phyloP scores from a whole-genome alignment of 768 basidiomycete species.

The Pisolithus tinctorius region DNA sequence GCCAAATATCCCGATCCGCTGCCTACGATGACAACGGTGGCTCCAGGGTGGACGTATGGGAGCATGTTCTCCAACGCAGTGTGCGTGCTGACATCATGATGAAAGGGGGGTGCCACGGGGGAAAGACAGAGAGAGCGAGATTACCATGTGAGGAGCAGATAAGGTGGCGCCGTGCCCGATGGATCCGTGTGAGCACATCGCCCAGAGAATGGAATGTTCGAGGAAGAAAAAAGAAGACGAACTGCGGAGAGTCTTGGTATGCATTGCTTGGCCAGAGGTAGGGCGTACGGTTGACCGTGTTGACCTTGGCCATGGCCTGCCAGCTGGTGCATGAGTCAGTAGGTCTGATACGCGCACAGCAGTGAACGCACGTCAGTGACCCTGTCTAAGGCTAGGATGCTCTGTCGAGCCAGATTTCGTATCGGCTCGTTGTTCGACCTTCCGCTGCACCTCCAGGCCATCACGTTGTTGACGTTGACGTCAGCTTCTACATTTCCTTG shows the following conservation, averaged over 20 bases:
- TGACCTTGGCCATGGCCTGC: constrained; percentile 65
- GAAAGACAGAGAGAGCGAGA: not conserved
- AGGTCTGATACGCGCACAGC: not conserved
- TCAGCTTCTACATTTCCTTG: not conserved
- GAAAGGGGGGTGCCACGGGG: not conserved
- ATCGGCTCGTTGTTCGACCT: constrained; percentile 67
- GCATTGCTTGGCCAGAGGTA: constrained; percentile 36
- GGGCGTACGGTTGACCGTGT: constrained; percentile 62
- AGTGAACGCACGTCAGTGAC: constrained; percentile 45
- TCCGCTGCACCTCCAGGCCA: constrained; percentile 84
- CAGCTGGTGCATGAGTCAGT: not conserved
- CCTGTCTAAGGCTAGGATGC: constrained; percentile 49
- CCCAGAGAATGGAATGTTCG: not conserved
- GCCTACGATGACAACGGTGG: constrained; percentile 83
- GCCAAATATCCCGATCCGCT: constrained; percentile 82
- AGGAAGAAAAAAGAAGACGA: constrained; percentile 19
- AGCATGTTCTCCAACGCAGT: constrained; percentile 74
- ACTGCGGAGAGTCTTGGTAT: constrained; percentile 79
- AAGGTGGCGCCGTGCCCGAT: constrained; percentile 90
- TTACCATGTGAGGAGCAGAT: constrained; percentile 93
- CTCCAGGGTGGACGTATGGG: constrained; percentile 60
- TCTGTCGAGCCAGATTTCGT: constrained; percentile 48
- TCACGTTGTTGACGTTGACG: constrained; percentile 23
- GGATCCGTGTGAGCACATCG: constrained; percentile 32
- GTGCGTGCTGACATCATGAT: constrained; percentile 60